Evolutionary conservation across 1,139 yeast species (phyloP).

Genomic region (Taphrina confusa): DNA sequence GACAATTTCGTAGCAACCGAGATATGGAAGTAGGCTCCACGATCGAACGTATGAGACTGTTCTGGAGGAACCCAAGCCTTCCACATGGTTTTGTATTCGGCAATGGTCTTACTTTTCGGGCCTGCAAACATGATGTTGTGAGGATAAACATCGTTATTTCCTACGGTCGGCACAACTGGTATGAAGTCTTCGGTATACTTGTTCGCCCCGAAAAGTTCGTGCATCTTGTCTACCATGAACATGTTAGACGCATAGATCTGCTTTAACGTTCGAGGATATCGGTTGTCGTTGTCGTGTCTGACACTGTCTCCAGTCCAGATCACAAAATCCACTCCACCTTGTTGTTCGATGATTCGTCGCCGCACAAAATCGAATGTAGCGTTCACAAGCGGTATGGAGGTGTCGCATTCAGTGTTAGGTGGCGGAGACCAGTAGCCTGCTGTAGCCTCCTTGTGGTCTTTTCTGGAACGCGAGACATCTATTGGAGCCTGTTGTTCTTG

Average conservation of each 20-base stretch:
- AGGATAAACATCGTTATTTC: slow-evolving; percentile 87
- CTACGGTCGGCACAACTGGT: slow-evolving; percentile 45
- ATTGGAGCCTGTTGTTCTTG: neutral
- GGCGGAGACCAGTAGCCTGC: slow-evolving; percentile 75
- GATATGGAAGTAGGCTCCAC: slow-evolving; percentile 71
- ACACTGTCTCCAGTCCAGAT: slow-evolving; percentile 91
- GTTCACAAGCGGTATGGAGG: slow-evolving; percentile 63
- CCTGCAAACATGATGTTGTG: slow-evolving; percentile 83
- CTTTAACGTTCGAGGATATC: slow-evolving; percentile 66
- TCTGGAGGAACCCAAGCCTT: slow-evolving; percentile 70
- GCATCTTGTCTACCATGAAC: slow-evolving; percentile 58
- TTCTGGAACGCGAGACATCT: neutral
- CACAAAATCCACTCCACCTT: slow-evolving; percentile 63
- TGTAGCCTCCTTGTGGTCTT: slow-evolving; percentile 47
- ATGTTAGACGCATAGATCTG: slow-evolving; percentile 71
- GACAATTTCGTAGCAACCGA: slow-evolving; percentile 83
- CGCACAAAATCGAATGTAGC: slow-evolving; percentile 68
- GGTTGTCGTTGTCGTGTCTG: slow-evolving; percentile 79
- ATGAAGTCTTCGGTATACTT: slow-evolving; percentile 48
- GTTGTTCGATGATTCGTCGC: slow-evolving; percentile 56
- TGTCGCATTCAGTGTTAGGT: slow-evolving; percentile 70
- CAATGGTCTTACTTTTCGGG: slow-evolving; percentile 71
- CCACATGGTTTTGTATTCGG: slow-evolving; percentile 76
- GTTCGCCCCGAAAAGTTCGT: slow-evolving; percentile 51
- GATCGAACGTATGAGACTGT: slow-evolving; percentile 70